Evolutionary conservation across 2,329 filamentous ascomycete species (phyloP).

Genomic region (Ramichloridium luteum): DNA sequence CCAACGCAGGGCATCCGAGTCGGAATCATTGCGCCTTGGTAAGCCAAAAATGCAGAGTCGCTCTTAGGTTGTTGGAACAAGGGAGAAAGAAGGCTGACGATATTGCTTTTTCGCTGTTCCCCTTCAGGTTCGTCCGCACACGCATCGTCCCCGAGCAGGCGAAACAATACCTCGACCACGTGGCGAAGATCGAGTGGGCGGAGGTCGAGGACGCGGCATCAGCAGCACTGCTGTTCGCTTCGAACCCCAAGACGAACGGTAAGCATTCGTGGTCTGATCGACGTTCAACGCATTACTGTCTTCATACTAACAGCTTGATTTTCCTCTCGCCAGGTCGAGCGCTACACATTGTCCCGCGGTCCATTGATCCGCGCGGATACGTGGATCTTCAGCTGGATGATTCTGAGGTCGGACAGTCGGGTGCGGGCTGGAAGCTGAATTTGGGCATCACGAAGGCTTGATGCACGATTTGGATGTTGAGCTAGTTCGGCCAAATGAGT

Average conservation of each 20-base stretch:
- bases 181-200: conserved; percentile 14
- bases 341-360: conserved; percentile 12
- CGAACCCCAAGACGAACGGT: conserved; percentile 15
- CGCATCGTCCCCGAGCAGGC: conserved; percentile 14
- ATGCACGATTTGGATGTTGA: no score
- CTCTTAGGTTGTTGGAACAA: no score
- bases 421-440: background rate
- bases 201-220: conserved; percentile 15
- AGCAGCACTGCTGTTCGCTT: conserved; percentile 15
- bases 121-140: conserved; percentile 16
- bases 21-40: conserved; percentile 27
- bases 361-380: conserved; percentile 10
- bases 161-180: conserved; percentile 7
- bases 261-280: background rate
- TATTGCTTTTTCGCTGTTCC: no score
- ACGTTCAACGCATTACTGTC: no score
- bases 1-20: conserved; percentile 35
- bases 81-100: background rate
- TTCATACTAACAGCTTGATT: no score
- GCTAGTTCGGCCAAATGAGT: no score
- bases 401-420: background rate
- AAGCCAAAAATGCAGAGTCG: no score
- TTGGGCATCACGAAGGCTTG: no score
- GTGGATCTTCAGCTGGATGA: conserved; percentile 13
- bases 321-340: conserved; percentile 12